Conservation (phyloP, 2,329 filamentous ascomycete genomes). For the Ophiostoma ips region DNA sequence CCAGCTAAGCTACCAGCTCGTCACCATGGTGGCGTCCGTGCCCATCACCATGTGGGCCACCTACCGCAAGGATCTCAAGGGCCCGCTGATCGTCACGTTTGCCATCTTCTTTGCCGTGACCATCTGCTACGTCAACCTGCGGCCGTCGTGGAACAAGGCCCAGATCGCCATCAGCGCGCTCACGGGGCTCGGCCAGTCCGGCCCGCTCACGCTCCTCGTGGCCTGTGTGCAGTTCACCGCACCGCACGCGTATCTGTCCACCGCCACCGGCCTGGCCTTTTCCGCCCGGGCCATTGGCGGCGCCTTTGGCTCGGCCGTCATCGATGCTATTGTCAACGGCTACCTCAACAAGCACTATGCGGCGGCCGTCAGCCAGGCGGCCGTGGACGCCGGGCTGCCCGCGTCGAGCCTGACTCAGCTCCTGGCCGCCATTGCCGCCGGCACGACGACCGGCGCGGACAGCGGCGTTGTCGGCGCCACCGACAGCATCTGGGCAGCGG, state of each 20-base stretch:
- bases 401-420: slow-evolving; percentile 23
- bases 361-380: slow-evolving; percentile 26
- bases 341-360: slow-evolving; percentile 27
- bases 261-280: slow-evolving; percentile 38
- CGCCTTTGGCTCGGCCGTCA: slow-evolving; percentile 37
- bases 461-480: slow-evolving; percentile 24
- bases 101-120: slow-evolving; percentile 30
- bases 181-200: slow-evolving; percentile 33
- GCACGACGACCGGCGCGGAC: slow-evolving; percentile 17
- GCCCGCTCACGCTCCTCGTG: slow-evolving; percentile 34
- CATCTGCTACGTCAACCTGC: slow-evolving; percentile 32
- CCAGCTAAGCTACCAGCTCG: slow-evolving; percentile 30
- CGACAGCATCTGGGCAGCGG: slow-evolving; percentile 23
- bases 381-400: slow-evolving; percentile 28
- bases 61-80: slow-evolving; percentile 32
- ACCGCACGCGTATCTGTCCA: slow-evolving; percentile 37
- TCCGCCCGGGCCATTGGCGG: slow-evolving; percentile 38
- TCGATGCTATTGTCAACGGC: slow-evolving; percentile 38
- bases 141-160: slow-evolving; percentile 27
- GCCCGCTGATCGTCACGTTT: slow-evolving; percentile 32
- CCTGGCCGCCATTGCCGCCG: slow-evolving; percentile 25
- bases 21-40: slow-evolving; percentile 26
- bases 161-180: slow-evolving; percentile 36
- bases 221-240: slow-evolving; percentile 38
- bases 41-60: slow-evolving; percentile 33